Evolutionary conservation across 768 basidiomycete genomes (phyloP).

Genomic region (Leucosporidium scottii): DNA sequence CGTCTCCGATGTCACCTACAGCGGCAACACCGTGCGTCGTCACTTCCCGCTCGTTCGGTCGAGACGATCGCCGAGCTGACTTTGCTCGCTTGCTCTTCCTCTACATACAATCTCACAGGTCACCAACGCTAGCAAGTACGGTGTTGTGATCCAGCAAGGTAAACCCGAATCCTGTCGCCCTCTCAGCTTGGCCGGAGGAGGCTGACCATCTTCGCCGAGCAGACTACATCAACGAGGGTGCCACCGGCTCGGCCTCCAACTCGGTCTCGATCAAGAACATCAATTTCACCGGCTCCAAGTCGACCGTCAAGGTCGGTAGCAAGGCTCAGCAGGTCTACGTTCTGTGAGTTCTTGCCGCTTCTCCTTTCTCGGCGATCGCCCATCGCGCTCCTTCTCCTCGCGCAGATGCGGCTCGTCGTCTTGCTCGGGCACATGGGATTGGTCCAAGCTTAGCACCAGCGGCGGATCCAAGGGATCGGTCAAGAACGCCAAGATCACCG

Average conservation of each 20-base stretch:
- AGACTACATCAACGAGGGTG: constrained; percentile 48
- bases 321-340: constrained; percentile 46
- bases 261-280: constrained; percentile 56
- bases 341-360: not conserved
- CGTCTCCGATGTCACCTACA: constrained; percentile 34
- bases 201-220: not conserved
- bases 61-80: no score
- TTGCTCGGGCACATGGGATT: not conserved
- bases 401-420: not conserved
- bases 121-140: constrained; percentile 42
- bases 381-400: not conserved
- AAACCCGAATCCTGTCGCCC: not conserved
- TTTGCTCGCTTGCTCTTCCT: no score
- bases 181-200: not conserved
- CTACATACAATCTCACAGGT: not conserved
- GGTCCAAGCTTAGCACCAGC: not conserved
- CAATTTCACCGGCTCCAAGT: constrained; percentile 48
- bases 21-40: constrained; percentile 50
- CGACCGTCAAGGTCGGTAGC: constrained; percentile 46
- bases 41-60: no score
- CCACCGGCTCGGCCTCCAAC: constrained; percentile 51
- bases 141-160: constrained; percentile 56
- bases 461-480: not conserved
- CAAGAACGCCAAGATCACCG: constrained; percentile 2
- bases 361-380: not conserved